Conservation (phyloP, 2,329 filamentous ascomycete genomes). For the Hysterium pulicare region DNA sequence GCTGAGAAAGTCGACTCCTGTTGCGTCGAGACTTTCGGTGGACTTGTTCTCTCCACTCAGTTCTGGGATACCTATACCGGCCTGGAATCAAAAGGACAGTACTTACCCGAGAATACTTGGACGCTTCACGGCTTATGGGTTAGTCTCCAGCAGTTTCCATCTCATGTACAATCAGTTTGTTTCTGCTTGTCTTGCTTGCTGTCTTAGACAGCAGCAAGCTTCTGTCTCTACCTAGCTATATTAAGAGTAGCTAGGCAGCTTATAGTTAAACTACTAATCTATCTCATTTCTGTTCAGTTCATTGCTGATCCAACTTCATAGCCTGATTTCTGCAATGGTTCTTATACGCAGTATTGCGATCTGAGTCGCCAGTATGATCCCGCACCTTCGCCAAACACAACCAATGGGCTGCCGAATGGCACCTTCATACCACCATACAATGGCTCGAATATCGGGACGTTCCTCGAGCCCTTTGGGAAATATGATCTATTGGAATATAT, state of each 20-base stretch:
- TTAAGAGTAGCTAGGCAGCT: too few relatives aligned
- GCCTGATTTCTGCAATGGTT: constrained; percentile 53
- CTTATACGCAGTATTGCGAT: constrained; percentile 67
- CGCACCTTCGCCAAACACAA: constrained; percentile 60
- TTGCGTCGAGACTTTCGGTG: constrained; percentile 64
- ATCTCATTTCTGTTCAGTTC: too few relatives aligned
- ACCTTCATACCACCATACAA: constrained; percentile 56
- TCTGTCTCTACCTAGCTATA: too few relatives aligned
- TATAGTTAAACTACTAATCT: too few relatives aligned
- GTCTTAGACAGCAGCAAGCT: too few relatives aligned
- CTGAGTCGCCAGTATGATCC: constrained; percentile 63
- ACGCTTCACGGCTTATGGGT: constrained; percentile 61
- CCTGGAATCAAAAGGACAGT: constrained; percentile 54
- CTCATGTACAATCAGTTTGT: constrained; percentile 15
- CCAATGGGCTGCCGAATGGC: constrained; percentile 53
- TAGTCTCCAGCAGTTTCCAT: neutral
- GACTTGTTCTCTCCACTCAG: constrained; percentile 60
- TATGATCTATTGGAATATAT: constrained; percentile 62
- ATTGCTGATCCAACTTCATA: too few relatives aligned
- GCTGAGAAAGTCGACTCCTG: constrained; percentile 53
- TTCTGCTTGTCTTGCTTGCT: too few relatives aligned
- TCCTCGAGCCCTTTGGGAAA: constrained; percentile 57
- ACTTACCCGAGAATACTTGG: constrained; percentile 57
- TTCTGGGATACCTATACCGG: constrained; percentile 66
- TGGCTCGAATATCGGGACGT: constrained; percentile 56